Percentiles rank a stretch among this genome's conserved stretches.
These are phyloP conservation scores for Komagataella populi DNA, from an alignment of 805 yeast genomes.

Conservation along the genomic window DNA sequence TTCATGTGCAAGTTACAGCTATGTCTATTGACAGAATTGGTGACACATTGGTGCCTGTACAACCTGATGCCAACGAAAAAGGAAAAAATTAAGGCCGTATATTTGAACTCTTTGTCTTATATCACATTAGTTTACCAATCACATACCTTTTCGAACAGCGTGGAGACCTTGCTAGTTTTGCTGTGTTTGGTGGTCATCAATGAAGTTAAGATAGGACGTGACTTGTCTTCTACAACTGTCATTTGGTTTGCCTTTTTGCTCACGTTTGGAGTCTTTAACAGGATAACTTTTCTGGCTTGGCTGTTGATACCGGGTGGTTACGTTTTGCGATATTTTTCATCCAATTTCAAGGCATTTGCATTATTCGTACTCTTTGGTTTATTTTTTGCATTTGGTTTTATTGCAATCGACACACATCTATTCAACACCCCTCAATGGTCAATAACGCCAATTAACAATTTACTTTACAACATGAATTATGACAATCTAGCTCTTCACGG, in stretches of 20 bases:
- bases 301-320: constrained; percentile 46
- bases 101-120: constrained; percentile 44
- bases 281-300: constrained; percentile 75
- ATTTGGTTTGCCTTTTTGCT: constrained; percentile 32
- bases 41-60: constrained; percentile 16
- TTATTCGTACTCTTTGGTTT: constrained; percentile 16
- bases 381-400: constrained; percentile 20
- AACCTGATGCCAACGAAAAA: constrained; percentile 18
- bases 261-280: constrained; percentile 65
- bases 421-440: constrained; percentile 6
- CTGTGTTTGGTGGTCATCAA: constrained; percentile 36
- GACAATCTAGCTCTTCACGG: constrained; percentile 70
- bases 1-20: constrained; percentile 37
- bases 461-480: constrained; percentile 49
- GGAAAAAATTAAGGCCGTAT: constrained; percentile 24
- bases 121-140: constrained; percentile 70
- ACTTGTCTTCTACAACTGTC: not conserved
- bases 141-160: constrained; percentile 80
- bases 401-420: constrained; percentile 40
- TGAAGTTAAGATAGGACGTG: constrained; percentile 8
- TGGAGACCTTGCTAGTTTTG: constrained; percentile 53
- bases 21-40: constrained; percentile 17
- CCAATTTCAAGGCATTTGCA: constrained; percentile 17
- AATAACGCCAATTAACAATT: constrained; percentile 65
- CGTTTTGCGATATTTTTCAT: constrained; percentile 27